Evolutionary conservation across 495 filamentous ascomycete species (phyloP).

Genomic region (Annulohypoxylon bovei): DNA sequence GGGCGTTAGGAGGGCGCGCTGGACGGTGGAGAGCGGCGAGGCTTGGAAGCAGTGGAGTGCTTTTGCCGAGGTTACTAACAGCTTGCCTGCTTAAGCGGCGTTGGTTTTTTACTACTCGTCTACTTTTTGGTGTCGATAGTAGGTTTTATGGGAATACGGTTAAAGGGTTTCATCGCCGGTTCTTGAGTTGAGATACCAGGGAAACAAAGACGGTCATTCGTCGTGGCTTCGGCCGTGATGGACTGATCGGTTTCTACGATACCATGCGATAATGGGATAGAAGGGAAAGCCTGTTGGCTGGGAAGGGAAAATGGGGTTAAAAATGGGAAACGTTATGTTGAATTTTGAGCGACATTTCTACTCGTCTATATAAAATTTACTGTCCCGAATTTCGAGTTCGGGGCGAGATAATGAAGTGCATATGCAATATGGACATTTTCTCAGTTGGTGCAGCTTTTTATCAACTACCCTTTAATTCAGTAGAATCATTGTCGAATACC

Average conservation of each 20-base stretch:
- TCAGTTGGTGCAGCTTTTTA: background rate
- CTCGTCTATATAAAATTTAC: background rate
- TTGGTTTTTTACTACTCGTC: background rate
- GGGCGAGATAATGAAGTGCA: background rate
- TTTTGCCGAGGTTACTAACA: slow-evolving; percentile 70
- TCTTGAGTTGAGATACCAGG: slow-evolving; percentile 24
- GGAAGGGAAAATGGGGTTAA: background rate
- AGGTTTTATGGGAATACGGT: background rate
- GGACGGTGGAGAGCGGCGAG: slow-evolving; percentile 82
- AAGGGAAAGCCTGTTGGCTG: background rate
- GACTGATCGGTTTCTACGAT: background rate
- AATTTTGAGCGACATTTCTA: background rate
- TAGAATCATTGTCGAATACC: background rate
- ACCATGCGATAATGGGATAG: background rate
- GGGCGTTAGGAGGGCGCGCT: slow-evolving; percentile 83
- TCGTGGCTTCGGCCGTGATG: background rate
- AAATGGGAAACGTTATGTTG: background rate
- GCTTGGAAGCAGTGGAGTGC: slow-evolving; percentile 76
- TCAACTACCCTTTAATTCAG: background rate
- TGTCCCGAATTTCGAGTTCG: background rate
- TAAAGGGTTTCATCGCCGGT: background rate
- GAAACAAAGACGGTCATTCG: background rate
- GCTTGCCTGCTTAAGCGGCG: slow-evolving; percentile 29
- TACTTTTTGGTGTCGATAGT: background rate
- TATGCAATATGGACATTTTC: background rate